Evolutionary conservation across 2,329 filamentous ascomycete species (phyloP).

Genomic region (Mollisiaceae sp.): DNA sequence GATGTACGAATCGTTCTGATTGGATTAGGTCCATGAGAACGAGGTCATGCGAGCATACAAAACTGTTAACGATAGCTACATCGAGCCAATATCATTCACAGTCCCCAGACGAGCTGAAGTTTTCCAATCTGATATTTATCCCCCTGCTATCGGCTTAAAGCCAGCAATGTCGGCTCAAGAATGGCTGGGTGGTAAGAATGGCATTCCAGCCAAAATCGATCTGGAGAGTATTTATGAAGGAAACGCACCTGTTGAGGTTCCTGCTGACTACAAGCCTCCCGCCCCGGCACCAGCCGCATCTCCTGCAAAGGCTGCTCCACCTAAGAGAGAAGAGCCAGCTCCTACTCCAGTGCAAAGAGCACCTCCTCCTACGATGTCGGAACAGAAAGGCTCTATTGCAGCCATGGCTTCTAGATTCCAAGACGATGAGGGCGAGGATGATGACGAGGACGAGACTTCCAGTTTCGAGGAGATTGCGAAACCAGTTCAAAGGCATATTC

Average conservation of each 20-base stretch:
- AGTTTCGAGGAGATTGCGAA: slow-evolving; percentile 88
- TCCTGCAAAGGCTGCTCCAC: slow-evolving; percentile 48
- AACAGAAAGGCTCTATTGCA: slow-evolving; percentile 87
- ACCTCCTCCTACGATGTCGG: slow-evolving; percentile 73
- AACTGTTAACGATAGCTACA: slow-evolving; percentile 91
- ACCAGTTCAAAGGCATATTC: slow-evolving; percentile 65
- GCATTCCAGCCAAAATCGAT: slow-evolving; percentile 87
- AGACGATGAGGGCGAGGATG: slow-evolving; percentile 69
- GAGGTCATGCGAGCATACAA: slow-evolving; percentile 96
- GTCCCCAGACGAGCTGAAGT: slow-evolving; percentile 91
- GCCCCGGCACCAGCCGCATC: slow-evolving; percentile 51
- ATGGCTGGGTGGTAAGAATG: slow-evolving; percentile 87
- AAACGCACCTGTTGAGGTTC: slow-evolving; percentile 76
- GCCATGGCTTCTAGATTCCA: slow-evolving; percentile 86
- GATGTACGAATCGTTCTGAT: slow-evolving; percentile 30
- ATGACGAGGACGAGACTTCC: slow-evolving; percentile 64
- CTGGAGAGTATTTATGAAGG: slow-evolving; percentile 92
- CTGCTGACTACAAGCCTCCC: slow-evolving; percentile 69
- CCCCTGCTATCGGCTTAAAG: slow-evolving; percentile 80
- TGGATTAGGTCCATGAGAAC: slow-evolving; percentile 80
- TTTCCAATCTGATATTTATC: slow-evolving; percentile 97
- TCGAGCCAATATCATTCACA: slow-evolving; percentile 97
- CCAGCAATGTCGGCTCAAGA: slow-evolving; percentile 80
- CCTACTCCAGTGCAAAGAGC: slow-evolving; percentile 53
- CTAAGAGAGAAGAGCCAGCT: slow-evolving; percentile 57